Percentiles rank a stretch among this genome's conserved stretches.
Conservation (phyloP, 495 filamentous ascomycete genomes). For the Lasiosphaeria ovina region DNA sequence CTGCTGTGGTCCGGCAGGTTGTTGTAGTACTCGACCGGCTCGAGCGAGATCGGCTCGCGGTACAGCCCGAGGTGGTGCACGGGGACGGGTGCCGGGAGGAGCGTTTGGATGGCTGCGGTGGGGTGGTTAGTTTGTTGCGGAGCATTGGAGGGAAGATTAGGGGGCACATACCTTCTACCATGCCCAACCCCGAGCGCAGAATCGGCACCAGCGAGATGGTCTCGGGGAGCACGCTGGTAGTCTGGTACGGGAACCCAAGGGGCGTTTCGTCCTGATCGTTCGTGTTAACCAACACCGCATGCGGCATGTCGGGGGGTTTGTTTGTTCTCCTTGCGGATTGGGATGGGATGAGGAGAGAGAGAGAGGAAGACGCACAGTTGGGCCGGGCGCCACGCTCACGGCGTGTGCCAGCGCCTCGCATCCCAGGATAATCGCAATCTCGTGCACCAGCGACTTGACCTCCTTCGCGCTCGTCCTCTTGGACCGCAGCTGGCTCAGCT, state of each 20-base stretch:
- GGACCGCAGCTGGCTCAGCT: constrained; percentile 86
- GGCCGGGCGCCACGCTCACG: constrained; percentile 50
- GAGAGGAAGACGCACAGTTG: constrained; percentile 34
- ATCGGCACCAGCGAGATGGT: constrained; percentile 85
- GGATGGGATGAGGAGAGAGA: background rate
- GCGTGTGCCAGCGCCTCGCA: constrained; percentile 74
- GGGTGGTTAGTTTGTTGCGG: constrained; percentile 5
- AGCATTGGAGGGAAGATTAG: constrained; percentile 4
- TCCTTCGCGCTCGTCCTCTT: constrained; percentile 65
- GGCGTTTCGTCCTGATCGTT: constrained; percentile 60
- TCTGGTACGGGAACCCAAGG: constrained; percentile 67
- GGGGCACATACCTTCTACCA: constrained; percentile 67
- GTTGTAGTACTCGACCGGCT: constrained; percentile 97
- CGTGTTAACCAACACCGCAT: background rate
- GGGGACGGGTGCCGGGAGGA: constrained; percentile 77
- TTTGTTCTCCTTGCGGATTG: background rate
- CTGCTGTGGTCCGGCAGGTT: constrained; percentile 77
- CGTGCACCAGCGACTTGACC: constrained; percentile 77
- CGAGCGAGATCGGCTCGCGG: constrained; percentile 78
- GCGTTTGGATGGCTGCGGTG: constrained; percentile 65
- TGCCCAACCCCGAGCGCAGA: constrained; percentile 81
- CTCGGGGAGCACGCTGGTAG: constrained; percentile 54
- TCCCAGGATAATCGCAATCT: constrained; percentile 78
- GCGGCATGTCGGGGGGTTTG: background rate
- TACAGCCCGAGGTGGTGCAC: constrained; percentile 94